phyloP scores from a whole-genome alignment of 768 basidiomycete species.

The Neoboletus subvelutipes region DNA sequence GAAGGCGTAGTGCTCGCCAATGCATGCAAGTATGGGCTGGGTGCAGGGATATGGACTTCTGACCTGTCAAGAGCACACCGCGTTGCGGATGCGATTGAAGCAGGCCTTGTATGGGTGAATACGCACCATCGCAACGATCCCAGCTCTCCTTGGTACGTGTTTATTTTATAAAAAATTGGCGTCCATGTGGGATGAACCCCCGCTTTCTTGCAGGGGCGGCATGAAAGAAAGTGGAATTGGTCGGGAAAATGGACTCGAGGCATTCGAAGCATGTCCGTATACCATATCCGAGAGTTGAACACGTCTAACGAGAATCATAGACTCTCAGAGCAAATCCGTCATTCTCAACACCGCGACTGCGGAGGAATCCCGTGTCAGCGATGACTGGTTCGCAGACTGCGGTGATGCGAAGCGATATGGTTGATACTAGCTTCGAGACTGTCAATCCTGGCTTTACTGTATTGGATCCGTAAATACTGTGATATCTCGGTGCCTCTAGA shows the following conservation, averaged over 20 bases:
- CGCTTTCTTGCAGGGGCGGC: slow-evolving; percentile 59
- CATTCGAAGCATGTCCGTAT: slow-evolving; percentile 69
- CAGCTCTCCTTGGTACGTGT: slow-evolving; percentile 73
- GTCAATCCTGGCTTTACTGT: not conserved
- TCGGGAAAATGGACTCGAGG: slow-evolving; percentile 82
- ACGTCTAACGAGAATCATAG: slow-evolving; percentile 37
- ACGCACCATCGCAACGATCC: slow-evolving; percentile 90
- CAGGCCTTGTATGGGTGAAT: slow-evolving; percentile 86
- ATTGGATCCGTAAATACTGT: not conserved
- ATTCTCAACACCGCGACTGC: slow-evolving; percentile 69
- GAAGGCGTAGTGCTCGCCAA: slow-evolving; percentile 74
- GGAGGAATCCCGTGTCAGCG: slow-evolving; percentile 54
- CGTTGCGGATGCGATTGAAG: slow-evolving; percentile 64
- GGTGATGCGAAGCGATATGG: slow-evolving; percentile 62
- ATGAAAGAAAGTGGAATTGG: slow-evolving; percentile 91
- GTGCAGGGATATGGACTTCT: slow-evolving; percentile 78
- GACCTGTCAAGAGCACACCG: slow-evolving; percentile 76
- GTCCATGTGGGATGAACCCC: slow-evolving; percentile 6
- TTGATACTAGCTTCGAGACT: slow-evolving; percentile 30
- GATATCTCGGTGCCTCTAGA: slow-evolving; percentile 3
- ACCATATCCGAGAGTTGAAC: not conserved
- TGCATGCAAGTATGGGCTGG: slow-evolving; percentile 75
- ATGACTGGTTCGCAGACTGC: slow-evolving; percentile 79
- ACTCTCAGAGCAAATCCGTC: slow-evolving; percentile 82
- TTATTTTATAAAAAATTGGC: not conserved